Conservation (phyloP, 768 basidiomycete species). For the Hypholoma sublateritium region DNA sequence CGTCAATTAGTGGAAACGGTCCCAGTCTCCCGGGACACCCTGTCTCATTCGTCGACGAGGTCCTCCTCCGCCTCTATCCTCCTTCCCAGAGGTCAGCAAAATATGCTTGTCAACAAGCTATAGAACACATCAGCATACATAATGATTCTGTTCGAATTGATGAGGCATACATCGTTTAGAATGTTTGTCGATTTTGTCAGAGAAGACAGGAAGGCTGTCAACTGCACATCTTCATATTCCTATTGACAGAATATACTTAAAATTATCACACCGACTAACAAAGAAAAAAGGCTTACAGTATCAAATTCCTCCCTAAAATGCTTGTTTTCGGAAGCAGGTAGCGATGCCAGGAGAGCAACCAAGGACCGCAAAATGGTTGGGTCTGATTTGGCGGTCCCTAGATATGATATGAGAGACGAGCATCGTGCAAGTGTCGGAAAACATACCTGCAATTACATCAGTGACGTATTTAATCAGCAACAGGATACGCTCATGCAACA, state of each 20-base stretch:
- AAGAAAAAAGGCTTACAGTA: constrained; percentile 52
- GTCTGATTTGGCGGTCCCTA: constrained; percentile 77
- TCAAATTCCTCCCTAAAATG: constrained; percentile 88
- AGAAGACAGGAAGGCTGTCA: constrained; percentile 85
- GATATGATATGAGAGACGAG: constrained; percentile 1
- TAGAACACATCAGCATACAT: constrained; percentile 5
- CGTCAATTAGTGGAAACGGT: constrained; percentile 43
- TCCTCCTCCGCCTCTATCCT: constrained; percentile 53
- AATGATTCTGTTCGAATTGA: constrained; percentile 4
- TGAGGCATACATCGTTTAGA: constrained; percentile 76
- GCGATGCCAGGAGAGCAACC: constrained; percentile 80
- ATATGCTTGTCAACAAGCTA: constrained; percentile 83
- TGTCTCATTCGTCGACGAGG: constrained; percentile 53
- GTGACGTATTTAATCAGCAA: constrained; percentile 86
- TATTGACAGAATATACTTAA: constrained; percentile 27
- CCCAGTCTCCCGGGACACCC: constrained; percentile 47
- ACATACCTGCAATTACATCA: constrained; percentile 68
- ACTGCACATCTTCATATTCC: constrained; percentile 96
- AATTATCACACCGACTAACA: neutral
- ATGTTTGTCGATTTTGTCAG: constrained; percentile 87
- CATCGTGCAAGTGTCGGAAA: constrained; percentile 15
- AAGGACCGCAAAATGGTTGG: constrained; percentile 82
- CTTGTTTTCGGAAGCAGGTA: constrained; percentile 84
- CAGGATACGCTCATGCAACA: constrained; percentile 90
- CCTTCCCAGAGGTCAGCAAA: constrained; percentile 53